Conservation (phyloP, 1,284 basidiomycete species). For the Inonotus obliquus region DNA sequence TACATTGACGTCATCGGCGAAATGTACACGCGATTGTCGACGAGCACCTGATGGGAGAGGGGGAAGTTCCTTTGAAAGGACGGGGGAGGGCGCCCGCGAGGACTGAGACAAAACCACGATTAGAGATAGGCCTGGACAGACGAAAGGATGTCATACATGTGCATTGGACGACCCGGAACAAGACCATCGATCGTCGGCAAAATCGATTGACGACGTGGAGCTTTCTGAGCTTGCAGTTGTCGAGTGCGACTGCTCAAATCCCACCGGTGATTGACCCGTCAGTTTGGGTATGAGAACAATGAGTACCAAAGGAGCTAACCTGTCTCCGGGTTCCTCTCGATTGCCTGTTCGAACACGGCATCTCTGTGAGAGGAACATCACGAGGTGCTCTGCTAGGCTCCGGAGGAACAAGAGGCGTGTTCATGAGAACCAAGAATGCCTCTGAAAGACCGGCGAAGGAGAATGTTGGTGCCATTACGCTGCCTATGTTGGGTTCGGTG, state of each 20-base stretch:
- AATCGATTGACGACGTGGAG: not conserved
- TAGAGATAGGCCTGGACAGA: not conserved
- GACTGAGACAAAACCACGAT: not conserved
- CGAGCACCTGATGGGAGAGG: constrained; percentile 4
- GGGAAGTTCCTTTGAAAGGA: constrained; percentile 7
- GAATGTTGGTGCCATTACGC: constrained; percentile 12
- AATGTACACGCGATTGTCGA: constrained; percentile 9
- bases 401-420: constrained; percentile 14
- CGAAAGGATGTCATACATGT: not conserved
- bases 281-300: not conserved
- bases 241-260: constrained; percentile 4
- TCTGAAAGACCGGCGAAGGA: constrained; percentile 4
- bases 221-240: constrained; percentile 2
- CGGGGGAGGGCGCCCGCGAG: not conserved
- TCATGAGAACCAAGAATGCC: constrained; percentile 14
- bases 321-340: constrained; percentile 1
- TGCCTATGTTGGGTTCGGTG: not conserved
- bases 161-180: not conserved
- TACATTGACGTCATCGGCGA: constrained; percentile 5
- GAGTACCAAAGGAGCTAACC: not conserved
- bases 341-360: constrained; percentile 5
- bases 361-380: constrained; percentile 15
- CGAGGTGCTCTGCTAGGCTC: constrained; percentile 3
- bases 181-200: not conserved
- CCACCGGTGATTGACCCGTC: not conserved